Evolutionary conservation across 192 early-diverging fungal genomes (phyloP).

Genomic region (Phycomyces nitens): DNA sequence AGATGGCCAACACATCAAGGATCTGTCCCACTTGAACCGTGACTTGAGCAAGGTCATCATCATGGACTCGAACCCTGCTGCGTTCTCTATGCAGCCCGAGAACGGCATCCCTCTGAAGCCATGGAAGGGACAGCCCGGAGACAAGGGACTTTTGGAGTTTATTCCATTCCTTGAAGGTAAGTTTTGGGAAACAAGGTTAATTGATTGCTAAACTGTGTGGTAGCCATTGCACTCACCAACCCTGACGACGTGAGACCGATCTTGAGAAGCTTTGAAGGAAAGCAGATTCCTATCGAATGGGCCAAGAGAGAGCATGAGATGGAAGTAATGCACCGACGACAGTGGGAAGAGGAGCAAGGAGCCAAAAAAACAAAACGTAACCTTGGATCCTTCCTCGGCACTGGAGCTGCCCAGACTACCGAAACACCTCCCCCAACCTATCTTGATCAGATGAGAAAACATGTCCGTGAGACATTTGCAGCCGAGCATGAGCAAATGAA

Average conservation of each 20-base stretch:
- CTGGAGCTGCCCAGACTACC: slow-evolving; percentile 44
- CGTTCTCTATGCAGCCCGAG: slow-evolving; percentile 87
- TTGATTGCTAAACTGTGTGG: too few relatives aligned
- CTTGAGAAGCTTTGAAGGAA: slow-evolving; percentile 62
- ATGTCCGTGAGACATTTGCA: slow-evolving; percentile 60
- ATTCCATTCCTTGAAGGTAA: slow-evolving; percentile 91
- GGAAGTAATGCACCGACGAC: slow-evolving; percentile 54
- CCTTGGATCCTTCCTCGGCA: slow-evolving; percentile 44
- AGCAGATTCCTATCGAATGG: slow-evolving; percentile 67
- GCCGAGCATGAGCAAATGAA: slow-evolving; percentile 68
- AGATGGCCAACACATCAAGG: slow-evolving; percentile 83
- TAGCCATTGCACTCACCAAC: slow-evolving; percentile 64
- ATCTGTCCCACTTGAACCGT: slow-evolving; percentile 89
- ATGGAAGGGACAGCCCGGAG: slow-evolving; percentile 81
- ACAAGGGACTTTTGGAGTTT: slow-evolving; percentile 76
- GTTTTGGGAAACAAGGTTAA: too few relatives aligned
- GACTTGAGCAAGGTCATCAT: slow-evolving; percentile 91
- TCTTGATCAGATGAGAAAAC: slow-evolving; percentile 59
- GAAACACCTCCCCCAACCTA: slow-evolving; percentile 65
- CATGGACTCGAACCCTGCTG: slow-evolving; percentile 84
- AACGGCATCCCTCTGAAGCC: slow-evolving; percentile 82
- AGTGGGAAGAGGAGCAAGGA: slow-evolving; percentile 66
- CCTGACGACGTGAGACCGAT: slow-evolving; percentile 74
- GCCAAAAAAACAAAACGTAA: slow-evolving; percentile 53
- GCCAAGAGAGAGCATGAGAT: slow-evolving; percentile 65